phyloP scores from a whole-genome alignment of 2,329 filamentous ascomycete genomes.

The Cryphonectria radicalis region DNA sequence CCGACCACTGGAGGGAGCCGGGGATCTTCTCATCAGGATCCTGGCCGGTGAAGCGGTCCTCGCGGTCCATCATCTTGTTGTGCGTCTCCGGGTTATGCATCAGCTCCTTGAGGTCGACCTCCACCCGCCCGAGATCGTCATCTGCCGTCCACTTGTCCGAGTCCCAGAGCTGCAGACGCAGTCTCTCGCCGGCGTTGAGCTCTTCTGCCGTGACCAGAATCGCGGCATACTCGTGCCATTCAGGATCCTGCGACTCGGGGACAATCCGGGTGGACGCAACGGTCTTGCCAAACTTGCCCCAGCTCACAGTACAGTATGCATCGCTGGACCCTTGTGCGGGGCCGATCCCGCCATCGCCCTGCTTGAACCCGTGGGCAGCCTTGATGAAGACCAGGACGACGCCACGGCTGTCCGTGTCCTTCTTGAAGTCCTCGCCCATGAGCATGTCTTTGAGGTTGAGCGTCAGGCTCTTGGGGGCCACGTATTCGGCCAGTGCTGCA shows the following conservation, averaged over 20 bases:
- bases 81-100: constrained; percentile 64
- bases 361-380: constrained; percentile 70
- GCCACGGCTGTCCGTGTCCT: constrained; percentile 68
- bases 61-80: constrained; percentile 64
- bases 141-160: constrained; percentile 74
- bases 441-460: constrained; percentile 78
- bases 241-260: constrained; percentile 66
- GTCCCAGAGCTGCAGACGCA: constrained; percentile 76
- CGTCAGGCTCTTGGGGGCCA: constrained; percentile 75
- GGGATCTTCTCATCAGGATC: constrained; percentile 71
- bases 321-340: constrained; percentile 68
- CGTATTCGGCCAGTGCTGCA: constrained; percentile 74
- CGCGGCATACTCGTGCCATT: constrained; percentile 72
- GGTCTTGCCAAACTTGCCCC: constrained; percentile 77
- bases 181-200: constrained; percentile 70
- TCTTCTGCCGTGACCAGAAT: constrained; percentile 73
- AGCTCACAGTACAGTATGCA: constrained; percentile 72
- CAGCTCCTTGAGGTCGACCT: constrained; percentile 67
- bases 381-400: constrained; percentile 70
- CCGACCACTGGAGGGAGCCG: constrained; percentile 69
- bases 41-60: constrained; percentile 68
- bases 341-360: constrained; percentile 67
- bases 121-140: constrained; percentile 75
- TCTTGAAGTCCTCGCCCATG: constrained; percentile 78
- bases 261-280: constrained; percentile 70